A percentile compares a stretch with the other conserved stretches of the same genome.
Evolutionary conservation across 345 rosid genomes (phyloP).

Genomic region (Conringia planisiliqua): DNA sequence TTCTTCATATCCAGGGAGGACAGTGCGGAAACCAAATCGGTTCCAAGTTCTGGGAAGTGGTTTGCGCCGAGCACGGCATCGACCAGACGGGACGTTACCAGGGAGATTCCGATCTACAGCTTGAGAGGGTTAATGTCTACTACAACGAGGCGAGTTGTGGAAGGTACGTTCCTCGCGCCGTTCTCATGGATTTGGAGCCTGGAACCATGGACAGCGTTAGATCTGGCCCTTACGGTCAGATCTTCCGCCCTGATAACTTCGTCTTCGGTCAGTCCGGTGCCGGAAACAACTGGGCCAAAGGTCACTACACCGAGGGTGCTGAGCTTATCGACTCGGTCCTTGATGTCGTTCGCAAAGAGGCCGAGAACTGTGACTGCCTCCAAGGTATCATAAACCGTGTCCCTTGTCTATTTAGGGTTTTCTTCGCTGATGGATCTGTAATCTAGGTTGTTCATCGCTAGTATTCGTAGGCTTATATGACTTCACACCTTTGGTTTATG

Average conservation of each 20-base stretch:
- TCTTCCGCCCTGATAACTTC: constrained; percentile 57
- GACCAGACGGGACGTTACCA: constrained; percentile 51
- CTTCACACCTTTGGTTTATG: neutral
- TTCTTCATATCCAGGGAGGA: constrained; percentile 65
- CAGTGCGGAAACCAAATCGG: constrained; percentile 75
- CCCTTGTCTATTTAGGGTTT: neutral
- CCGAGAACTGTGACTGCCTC: constrained; percentile 64
- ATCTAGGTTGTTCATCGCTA: neutral
- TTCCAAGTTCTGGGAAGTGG: constrained; percentile 66
- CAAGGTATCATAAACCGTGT: constrained; percentile 36
- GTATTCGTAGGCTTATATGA: neutral
- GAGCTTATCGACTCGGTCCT: constrained; percentile 61
- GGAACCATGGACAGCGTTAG: constrained; percentile 64
- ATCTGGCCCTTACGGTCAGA: constrained; percentile 59
- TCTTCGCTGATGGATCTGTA: neutral
- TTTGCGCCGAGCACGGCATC: constrained; percentile 54
- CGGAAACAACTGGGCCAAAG: constrained; percentile 65
- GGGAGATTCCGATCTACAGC: constrained; percentile 52
- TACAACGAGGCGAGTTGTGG: constrained; percentile 69
- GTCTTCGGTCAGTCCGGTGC: constrained; percentile 62
- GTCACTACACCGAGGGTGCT: constrained; percentile 64
- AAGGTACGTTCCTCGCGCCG: constrained; percentile 56
- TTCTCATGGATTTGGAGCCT: constrained; percentile 62
- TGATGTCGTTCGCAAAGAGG: constrained; percentile 61
- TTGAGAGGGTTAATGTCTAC: constrained; percentile 57